A percentile compares a stretch with the other conserved stretches of the same genome.
Conservation (phyloP, 148 eudicot species). For the Arbutus unedo region DNA sequence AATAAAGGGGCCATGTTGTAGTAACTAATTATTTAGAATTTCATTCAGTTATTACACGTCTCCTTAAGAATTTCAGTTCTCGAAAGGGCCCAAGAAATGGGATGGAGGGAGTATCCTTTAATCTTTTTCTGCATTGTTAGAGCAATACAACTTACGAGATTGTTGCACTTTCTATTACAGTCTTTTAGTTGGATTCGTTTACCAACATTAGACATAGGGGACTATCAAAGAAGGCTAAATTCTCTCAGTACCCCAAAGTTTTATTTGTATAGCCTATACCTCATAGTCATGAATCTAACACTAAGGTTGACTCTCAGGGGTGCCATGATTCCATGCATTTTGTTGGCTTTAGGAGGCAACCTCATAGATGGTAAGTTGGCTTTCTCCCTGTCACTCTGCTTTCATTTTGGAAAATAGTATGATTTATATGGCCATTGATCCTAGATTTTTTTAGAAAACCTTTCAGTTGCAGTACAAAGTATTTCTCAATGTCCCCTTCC, state of each 20-base stretch:
- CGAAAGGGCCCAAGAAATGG: background rate
- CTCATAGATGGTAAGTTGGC: conserved; percentile 77
- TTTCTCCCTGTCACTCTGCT: conserved; percentile 9
- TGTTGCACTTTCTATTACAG: background rate
- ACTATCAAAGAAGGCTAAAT: background rate
- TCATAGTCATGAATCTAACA: background rate
- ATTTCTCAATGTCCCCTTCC: background rate
- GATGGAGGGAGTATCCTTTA: background rate
- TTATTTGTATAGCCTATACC: background rate
- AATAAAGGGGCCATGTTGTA: background rate
- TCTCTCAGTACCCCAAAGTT: background rate
- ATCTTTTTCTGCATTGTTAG: background rate
- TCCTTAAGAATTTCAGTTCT: background rate
- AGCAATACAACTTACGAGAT: background rate
- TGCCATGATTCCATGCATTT: conserved; percentile 98
- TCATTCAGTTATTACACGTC: background rate
- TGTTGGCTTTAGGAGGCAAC: conserved; percentile 97
- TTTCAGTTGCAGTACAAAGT: conserved; percentile 1
- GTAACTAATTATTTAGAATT: background rate
- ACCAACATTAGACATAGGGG: background rate
- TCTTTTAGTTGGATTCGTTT: background rate
- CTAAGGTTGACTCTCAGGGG: conserved; percentile 45
- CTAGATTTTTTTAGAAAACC: background rate
- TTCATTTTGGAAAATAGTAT: background rate
- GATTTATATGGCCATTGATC: background rate